Evolutionary conservation across 2,329 filamentous ascomycete species (phyloP), one percentile per base, ranked within the genome.

Genomic region (Trichocomaceae sp.): DNA sequence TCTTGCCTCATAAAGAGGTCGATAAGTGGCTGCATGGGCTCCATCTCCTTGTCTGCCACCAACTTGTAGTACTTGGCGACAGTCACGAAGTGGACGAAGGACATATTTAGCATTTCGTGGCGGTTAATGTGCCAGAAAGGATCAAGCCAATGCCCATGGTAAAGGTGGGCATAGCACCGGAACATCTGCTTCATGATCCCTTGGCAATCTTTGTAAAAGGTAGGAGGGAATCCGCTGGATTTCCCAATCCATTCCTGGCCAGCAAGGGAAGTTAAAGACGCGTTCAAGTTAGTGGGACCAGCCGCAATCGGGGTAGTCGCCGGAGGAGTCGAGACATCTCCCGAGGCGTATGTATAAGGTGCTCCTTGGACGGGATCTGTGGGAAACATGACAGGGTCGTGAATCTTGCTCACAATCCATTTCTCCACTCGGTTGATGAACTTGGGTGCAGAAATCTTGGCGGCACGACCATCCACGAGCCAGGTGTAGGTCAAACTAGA

Each of bases 101-200:
- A 90, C 70, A 87, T 90, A 77, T 93, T 93, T 58, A 92, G 79
- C 64, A 89, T 86, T 69, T 90, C 71, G 54, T 76, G 73, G 56
- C 75, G 74, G 74, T 88, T 90, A 61, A 92, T 79, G 70, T 91
- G 86, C 74, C 90, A 92, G 72, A 90, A 90, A 5, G 87, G 87
- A 62, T 90, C 87, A 58, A 85, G 77, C 72, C 89, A 99, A 73
- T 99, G 93, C 55, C 91, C 89, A 82, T 95, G 96, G 78, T 99
- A 99, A 58, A 99, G 84, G 73, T 99, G 93, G 47, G 93, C 87
- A 68, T 99, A 99, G 63, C 96, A 92, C 57, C 93, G 88, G 79
- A 99, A 97, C 87, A 99, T 97, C 75, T 96, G 93, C 64, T 91
- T 87, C 77, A 96, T 92, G 66, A 96, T 93, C 61, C 86, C 86